Conservation (phyloP, 1,139 yeast species). For the Taiozyma sp. region DNA sequence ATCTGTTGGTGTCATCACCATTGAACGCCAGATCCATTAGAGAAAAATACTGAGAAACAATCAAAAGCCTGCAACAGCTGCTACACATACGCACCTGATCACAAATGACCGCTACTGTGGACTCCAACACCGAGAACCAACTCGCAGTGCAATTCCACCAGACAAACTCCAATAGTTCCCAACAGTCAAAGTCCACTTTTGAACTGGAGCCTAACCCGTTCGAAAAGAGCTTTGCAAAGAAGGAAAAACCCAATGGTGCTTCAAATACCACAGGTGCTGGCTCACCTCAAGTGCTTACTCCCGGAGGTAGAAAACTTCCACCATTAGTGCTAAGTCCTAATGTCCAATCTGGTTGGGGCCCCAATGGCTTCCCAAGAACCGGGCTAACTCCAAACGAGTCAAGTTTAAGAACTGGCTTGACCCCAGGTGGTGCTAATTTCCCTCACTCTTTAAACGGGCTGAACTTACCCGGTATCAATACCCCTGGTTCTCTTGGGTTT, state of each 20-base stretch:
- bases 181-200: slow-evolving; percentile 31
- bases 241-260: slow-evolving; percentile 19
- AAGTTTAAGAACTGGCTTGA: slow-evolving; percentile 58
- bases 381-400: slow-evolving; percentile 74
- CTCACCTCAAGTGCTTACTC: slow-evolving; percentile 55
- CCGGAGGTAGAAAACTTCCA: slow-evolving; percentile 55
- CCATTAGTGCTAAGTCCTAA: slow-evolving; percentile 39
- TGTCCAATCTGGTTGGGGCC: slow-evolving; percentile 21
- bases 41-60: no score
- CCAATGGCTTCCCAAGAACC: slow-evolving; percentile 34
- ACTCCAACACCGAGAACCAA: background rate
- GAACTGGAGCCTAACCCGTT: slow-evolving; percentile 94
- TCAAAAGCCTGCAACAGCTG: background rate
- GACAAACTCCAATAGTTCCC: background rate
- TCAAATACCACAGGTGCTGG: slow-evolving; percentile 1
- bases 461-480: slow-evolving; percentile 38
- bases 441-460: slow-evolving; percentile 25
- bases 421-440: slow-evolving; percentile 37
- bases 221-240: slow-evolving; percentile 80
- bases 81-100: background rate
- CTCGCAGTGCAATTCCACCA: background rate
- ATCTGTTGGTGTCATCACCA: background rate
- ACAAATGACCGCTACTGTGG: background rate
- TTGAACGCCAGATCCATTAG: background rate
- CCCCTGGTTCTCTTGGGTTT: slow-evolving; percentile 33